Percentiles rank a stretch among this genome's conserved stretches.
phyloP scores from a whole-genome alignment of 2,329 filamentous ascomycete genomes.

The Cyphellophora europaea region DNA sequence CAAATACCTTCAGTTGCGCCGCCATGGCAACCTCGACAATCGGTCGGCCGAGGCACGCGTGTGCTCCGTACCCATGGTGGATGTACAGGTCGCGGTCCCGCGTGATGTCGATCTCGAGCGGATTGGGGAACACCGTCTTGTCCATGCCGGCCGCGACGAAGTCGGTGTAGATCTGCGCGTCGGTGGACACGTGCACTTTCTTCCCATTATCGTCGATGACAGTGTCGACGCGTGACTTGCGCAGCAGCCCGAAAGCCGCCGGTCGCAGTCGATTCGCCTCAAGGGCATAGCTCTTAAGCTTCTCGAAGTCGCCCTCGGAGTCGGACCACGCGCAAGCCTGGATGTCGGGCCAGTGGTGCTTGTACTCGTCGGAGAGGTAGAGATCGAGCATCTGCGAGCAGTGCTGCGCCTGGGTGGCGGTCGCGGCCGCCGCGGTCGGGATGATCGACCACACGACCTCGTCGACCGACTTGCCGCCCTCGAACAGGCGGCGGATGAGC shows the following conservation, averaged over 20 bases:
- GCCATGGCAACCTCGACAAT: slow-evolving; percentile 33
- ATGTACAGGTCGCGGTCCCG: slow-evolving; percentile 32
- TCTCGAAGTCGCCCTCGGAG: slow-evolving; percentile 17
- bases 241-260: slow-evolving; percentile 17
- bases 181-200: slow-evolving; percentile 10
- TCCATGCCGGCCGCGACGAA: slow-evolving; percentile 26
- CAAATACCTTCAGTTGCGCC: slow-evolving; percentile 31
- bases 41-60: slow-evolving; percentile 37
- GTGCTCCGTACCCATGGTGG: slow-evolving; percentile 37
- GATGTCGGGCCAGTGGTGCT: slow-evolving; percentile 18
- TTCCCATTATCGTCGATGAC: slow-evolving; percentile 14
- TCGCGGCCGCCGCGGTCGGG: slow-evolving; percentile 47
- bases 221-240: slow-evolving; percentile 12
- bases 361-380: slow-evolving; percentile 38
- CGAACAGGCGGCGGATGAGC: slow-evolving; percentile 45
- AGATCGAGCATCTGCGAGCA: slow-evolving; percentile 50
- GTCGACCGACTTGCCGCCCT: slow-evolving; percentile 34
- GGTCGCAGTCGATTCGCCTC: slow-evolving; percentile 19
- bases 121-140: slow-evolving; percentile 27
- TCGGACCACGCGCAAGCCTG: slow-evolving; percentile 19
- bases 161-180: slow-evolving; percentile 18
- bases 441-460: slow-evolving; percentile 49
- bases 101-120: slow-evolving; percentile 33
- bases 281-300: slow-evolving; percentile 19
- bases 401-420: slow-evolving; percentile 48